Evolutionary conservation across 2,329 filamentous ascomycete species (phyloP).

Genomic region (Fusarium globosum): DNA sequence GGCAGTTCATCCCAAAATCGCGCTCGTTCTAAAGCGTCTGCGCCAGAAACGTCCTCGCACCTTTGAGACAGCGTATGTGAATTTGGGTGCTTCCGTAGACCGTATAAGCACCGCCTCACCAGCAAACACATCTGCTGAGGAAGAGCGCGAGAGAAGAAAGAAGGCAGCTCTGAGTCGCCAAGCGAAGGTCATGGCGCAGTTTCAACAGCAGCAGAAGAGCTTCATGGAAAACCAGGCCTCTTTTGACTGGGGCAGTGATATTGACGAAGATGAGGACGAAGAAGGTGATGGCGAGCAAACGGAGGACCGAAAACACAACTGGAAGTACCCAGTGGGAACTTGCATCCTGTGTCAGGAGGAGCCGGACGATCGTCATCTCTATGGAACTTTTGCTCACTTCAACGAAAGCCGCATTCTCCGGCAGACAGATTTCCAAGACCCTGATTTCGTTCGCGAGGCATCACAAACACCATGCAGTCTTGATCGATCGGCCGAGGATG

Average conservation of each 20-base stretch:
- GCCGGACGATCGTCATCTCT: slow-evolving; percentile 86
- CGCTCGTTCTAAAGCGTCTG: slow-evolving; percentile 84
- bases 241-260: slow-evolving; percentile 85
- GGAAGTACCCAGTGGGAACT: slow-evolving; percentile 92
- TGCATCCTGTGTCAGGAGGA: slow-evolving; percentile 98
- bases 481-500: slow-evolving; percentile 83
- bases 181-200: slow-evolving; percentile 95
- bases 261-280: slow-evolving; percentile 80
- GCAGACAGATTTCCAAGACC: slow-evolving; percentile 84
- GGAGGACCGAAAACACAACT: slow-evolving; percentile 72
- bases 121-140: slow-evolving; percentile 73
- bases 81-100: slow-evolving; percentile 76
- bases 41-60: slow-evolving; percentile 81
- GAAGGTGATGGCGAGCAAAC: slow-evolving; percentile 70
- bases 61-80: slow-evolving; percentile 75
- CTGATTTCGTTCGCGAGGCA: slow-evolving; percentile 86
- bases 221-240: slow-evolving; percentile 91
- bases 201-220: slow-evolving; percentile 96
- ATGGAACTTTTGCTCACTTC: slow-evolving; percentile 92
- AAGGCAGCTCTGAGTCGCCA: slow-evolving; percentile 89
- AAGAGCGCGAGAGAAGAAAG: slow-evolving; percentile 86
- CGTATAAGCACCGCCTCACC: slow-evolving; percentile 85
- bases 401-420: slow-evolving; percentile 87
- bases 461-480: slow-evolving; percentile 81
- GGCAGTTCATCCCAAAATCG: slow-evolving; percentile 85